Evolutionary conservation across 805 yeast genomes (phyloP).

Genomic region (Starmerella apis): DNA sequence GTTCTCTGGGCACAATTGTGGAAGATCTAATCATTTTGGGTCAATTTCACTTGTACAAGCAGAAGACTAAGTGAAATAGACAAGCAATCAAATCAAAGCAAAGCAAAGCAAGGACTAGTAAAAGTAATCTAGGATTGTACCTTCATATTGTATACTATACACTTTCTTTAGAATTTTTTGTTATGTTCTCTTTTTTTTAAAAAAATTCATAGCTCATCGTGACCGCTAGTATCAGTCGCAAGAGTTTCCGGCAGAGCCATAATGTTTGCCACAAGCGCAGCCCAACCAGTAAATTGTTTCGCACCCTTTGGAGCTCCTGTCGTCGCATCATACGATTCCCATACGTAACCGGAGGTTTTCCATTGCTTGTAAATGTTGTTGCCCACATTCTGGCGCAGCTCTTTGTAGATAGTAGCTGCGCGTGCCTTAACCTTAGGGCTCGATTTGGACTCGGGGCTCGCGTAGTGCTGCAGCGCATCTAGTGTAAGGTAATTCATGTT

Average conservation of each 20-base stretch:
- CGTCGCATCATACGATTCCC: slow-evolving; percentile 79
- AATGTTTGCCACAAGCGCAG: slow-evolving; percentile 66
- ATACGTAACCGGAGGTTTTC: slow-evolving; percentile 66
- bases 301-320: slow-evolving; percentile 74
- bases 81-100: background rate
- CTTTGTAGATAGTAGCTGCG: slow-evolving; percentile 44
- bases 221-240: background rate
- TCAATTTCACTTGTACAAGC: slow-evolving; percentile 51
- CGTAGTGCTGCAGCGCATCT: slow-evolving; percentile 56
- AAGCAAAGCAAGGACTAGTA: background rate
- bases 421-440: slow-evolving; percentile 28
- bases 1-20: slow-evolving; percentile 64
- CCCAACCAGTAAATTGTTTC: slow-evolving; percentile 90
- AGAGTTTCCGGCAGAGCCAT: slow-evolving; percentile 66
- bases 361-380: slow-evolving; percentile 59
- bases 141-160: background rate
- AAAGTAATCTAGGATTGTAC: too few relatives aligned
- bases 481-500: slow-evolving; percentile 77
- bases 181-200: slow-evolving; percentile 22
- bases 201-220: slow-evolving; percentile 11
- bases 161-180: background rate
- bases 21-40: slow-evolving; percentile 57
- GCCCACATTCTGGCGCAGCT: slow-evolving; percentile 58
- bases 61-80: background rate
- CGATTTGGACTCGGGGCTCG: slow-evolving; percentile 29